Evolutionary conservation across 345 rosid species (phyloP), one percentile per base, ranked within the genome.

Genomic region (Luvunga scandens): DNA sequence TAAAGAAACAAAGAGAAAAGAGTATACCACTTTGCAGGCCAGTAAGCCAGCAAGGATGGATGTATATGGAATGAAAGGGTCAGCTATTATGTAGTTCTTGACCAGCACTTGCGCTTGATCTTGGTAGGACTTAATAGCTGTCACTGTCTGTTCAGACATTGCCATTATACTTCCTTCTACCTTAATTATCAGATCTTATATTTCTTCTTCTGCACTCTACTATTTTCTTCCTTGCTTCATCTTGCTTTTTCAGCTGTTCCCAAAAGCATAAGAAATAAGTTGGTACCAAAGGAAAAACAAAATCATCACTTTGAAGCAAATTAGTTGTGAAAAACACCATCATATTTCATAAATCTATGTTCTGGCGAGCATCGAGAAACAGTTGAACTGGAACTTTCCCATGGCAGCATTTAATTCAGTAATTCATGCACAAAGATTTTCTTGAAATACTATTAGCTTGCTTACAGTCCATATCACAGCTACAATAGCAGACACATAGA

Each of bases 1-100:
- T 36, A 34, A 18, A 71, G 61, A 36, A 62, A 71, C 45, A 42
- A 69, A 7, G 71, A 65, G n/a, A 69, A 36, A 19, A 53, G 78
- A 63, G 56, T n/a, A 69, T 87, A 95, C 97, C 98, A 89, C 82
- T 87, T 91, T 95, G 86, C 94, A 90, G 83, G 95, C 90, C 80
- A 86, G 78, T 75, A 91, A 84, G 78, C 98, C 98, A 65, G 83
- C 82, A 69, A 95, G 81, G 73, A 95, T 63, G 27, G 98, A 90
- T 61, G 98, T 89, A 84, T 89, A 93, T 42, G 98, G 95, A 77
- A 91, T 83, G 79, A 82, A 88, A 48, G 94, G 87, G 82, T 86
- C 89, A 27, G 95, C 85, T 42, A 90, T 83, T 69, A 95, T 59
- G 83, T 91, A 90, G 84, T 82, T 79, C 82, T 82, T 88, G 67